Percentiles rank a stretch among this genome's conserved stretches.
phyloP scores from a whole-genome alignment of 441 rosid genomes.

The Corymbia citriodora region DNA sequence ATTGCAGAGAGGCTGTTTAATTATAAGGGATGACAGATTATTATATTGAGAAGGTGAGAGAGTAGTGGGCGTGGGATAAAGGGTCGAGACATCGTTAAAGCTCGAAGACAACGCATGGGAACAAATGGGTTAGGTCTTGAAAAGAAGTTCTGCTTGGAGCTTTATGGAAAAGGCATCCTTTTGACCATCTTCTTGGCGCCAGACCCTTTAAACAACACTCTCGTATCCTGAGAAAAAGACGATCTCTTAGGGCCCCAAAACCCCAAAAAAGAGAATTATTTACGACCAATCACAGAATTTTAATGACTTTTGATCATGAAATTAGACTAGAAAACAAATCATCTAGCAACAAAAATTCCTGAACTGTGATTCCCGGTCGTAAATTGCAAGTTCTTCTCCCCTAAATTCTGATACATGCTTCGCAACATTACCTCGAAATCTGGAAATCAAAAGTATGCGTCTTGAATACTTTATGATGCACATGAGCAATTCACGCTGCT shows the following conservation, averaged over 20 bases:
- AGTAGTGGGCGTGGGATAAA: neutral
- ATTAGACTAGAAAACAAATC: neutral
- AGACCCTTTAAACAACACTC: neutral
- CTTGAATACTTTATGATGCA: neutral
- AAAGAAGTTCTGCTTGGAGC: neutral
- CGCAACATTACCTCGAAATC: neutral
- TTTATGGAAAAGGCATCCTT: neutral
- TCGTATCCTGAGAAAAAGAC: neutral
- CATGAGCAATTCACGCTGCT: neutral
- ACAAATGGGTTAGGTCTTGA: neutral
- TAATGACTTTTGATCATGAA: neutral
- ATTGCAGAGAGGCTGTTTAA: neutral
- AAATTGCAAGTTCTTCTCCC: neutral
- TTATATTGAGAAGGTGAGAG: neutral
- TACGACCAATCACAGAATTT: neutral
- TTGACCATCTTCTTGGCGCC: neutral
- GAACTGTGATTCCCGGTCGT: neutral
- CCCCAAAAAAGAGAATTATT: neutral
- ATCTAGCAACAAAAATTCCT: neutral
- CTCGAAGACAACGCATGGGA: conserved; percentile 3
- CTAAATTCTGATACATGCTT: neutral
- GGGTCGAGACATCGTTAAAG: neutral
- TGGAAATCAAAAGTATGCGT: neutral
- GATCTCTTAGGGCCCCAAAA: neutral
- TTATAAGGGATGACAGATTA: neutral